These are phyloP conservation scores for Leptographium galeiforme DNA, from an alignment of 2,329 filamentous ascomycete species.

Conservation along the genomic window DNA sequence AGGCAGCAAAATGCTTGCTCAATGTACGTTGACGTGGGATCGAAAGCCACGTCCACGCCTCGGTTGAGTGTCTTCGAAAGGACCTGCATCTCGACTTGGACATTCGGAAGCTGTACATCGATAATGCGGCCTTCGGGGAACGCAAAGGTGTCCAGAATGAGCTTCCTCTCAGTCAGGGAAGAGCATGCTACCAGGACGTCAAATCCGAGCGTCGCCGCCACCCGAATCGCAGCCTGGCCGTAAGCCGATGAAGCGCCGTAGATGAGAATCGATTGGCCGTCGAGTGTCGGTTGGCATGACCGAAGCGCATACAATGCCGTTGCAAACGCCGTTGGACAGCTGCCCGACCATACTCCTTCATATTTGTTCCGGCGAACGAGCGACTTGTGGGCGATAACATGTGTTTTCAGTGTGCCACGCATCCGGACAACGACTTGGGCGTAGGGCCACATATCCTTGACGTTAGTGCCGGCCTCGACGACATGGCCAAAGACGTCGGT, in stretches of 20 bases:
- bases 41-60: slow-evolving; percentile 32
- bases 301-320: slow-evolving; percentile 30
- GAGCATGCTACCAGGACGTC: slow-evolving; percentile 28
- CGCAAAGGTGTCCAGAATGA: slow-evolving; percentile 17
- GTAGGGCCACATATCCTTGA: slow-evolving; percentile 19
- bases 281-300: slow-evolving; percentile 15
- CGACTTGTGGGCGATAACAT: slow-evolving; percentile 18
- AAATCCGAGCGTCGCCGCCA: slow-evolving; percentile 17
- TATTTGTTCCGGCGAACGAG: slow-evolving; percentile 20
- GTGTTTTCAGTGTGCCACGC: slow-evolving; percentile 22
- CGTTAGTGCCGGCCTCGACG: slow-evolving; percentile 19
- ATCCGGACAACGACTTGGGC: slow-evolving; percentile 29
- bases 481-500: slow-evolving; percentile 28
- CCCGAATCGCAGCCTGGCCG: slow-evolving; percentile 28
- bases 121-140: slow-evolving; percentile 22
- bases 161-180: slow-evolving; percentile 20
- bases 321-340: slow-evolving; percentile 24
- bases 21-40: slow-evolving; percentile 25
- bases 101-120: neutral
- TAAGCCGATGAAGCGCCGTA: slow-evolving; percentile 27
- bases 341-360: slow-evolving; percentile 10
- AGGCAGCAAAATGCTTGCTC: slow-evolving; percentile 19
- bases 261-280: slow-evolving; percentile 24
- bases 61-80: slow-evolving; percentile 17
- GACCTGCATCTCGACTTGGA: slow-evolving; percentile 13